Conservation (phyloP, 1,284 basidiomycete genomes). For the Ustilago shanxiensis region DNA sequence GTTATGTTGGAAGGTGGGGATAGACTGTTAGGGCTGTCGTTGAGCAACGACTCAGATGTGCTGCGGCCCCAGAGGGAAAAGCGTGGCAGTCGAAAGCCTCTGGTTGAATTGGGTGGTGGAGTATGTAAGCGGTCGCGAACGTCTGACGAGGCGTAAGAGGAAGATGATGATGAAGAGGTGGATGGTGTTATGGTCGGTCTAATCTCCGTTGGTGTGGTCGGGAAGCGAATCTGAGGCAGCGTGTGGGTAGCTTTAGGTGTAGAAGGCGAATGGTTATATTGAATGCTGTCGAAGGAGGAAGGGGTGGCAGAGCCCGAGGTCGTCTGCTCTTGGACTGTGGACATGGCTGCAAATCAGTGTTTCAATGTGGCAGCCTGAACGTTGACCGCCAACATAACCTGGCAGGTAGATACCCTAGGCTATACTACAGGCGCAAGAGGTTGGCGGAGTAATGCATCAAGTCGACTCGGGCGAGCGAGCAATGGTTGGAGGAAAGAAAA, state of each 20-base stretch:
- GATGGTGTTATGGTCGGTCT: slow-evolving; percentile 19
- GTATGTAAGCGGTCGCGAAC: slow-evolving; percentile 7
- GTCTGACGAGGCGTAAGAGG: slow-evolving; percentile 14
- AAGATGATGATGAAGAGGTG: slow-evolving; percentile 29
- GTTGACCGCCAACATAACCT: neutral
- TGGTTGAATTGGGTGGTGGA: slow-evolving; percentile 10
- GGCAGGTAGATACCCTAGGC: neutral
- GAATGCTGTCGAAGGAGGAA: slow-evolving; percentile 5
- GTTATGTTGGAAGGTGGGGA: slow-evolving; percentile 8
- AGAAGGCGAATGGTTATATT: slow-evolving; percentile 20
- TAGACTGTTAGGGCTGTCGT: slow-evolving; percentile 6
- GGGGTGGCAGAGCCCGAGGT: neutral
- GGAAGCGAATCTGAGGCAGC: slow-evolving; percentile 15
- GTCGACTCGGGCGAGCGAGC: neutral
- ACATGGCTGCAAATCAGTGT: slow-evolving; percentile 16
- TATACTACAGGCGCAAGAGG: neutral
- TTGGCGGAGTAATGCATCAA: neutral
- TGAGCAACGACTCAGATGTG: slow-evolving; percentile 19
- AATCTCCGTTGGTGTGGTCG: neutral
- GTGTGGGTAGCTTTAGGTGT: neutral
- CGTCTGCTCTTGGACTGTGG: neutral
- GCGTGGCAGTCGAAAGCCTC: slow-evolving; percentile 32
- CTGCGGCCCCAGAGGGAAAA: slow-evolving; percentile 36
- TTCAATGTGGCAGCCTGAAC: neutral
- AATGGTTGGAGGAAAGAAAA: neutral